phyloP scores from a whole-genome alignment of 208 protist genomes.

The Tritrichomonas foetus region DNA sequence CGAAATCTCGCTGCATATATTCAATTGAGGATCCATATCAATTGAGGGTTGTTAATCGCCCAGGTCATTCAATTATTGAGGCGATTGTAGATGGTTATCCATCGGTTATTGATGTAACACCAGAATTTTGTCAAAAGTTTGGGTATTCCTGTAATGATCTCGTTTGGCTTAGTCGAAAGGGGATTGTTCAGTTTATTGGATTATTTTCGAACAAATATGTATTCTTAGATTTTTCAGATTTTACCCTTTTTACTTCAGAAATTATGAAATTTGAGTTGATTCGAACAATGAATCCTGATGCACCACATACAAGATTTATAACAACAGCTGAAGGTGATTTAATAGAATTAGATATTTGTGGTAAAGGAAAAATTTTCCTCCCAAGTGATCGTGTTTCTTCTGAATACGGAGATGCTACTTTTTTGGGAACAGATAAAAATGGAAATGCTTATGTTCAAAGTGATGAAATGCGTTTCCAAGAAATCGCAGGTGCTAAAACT shows the following conservation, averaged over 20 bases:
- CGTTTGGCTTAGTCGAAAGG: not conserved
- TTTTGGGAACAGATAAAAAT: not conserved
- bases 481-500: not conserved
- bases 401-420: not conserved
- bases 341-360: not conserved
- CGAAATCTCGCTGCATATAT: not conserved
- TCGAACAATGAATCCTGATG: not conserved
- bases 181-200: not conserved
- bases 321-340: not conserved
- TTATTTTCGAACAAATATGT: not conserved
- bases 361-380: not conserved
- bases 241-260: not conserved
- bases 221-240: not conserved
- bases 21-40: not conserved
- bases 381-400: not conserved
- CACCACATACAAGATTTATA: not conserved
- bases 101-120: not conserved
- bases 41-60: not conserved
- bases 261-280: not conserved
- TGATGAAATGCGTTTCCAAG: constrained; percentile 1
- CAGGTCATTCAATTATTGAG: not conserved
- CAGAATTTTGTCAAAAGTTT: not conserved
- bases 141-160: not conserved
- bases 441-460: not conserved
- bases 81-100: not conserved